phyloP scores from a whole-genome alignment of 2,329 filamentous ascomycete species.

The Sclerotiophoma versabilis region DNA sequence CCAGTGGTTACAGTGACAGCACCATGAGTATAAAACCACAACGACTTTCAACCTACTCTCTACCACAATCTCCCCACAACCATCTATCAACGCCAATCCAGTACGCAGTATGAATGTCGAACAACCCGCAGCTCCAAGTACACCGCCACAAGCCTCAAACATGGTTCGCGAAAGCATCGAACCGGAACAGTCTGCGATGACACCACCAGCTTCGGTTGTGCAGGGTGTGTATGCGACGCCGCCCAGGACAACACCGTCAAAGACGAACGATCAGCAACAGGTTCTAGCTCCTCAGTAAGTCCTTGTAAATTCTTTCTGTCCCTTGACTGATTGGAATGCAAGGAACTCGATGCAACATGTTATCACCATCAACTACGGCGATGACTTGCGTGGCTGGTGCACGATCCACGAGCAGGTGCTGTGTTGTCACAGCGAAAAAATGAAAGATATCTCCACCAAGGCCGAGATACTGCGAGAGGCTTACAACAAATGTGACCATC shows the following conservation, averaged over 20 bases:
- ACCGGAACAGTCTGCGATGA: background rate
- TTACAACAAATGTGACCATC: constrained; percentile 1
- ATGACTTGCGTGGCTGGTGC: constrained; percentile 4
- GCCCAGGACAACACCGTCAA: background rate
- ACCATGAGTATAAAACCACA: background rate
- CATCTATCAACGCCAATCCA: background rate
- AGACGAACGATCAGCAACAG: background rate
- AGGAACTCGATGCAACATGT: constrained; percentile 16
- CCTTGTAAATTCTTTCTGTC: too few species aligned
- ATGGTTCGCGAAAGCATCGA: background rate
- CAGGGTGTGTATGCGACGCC: background rate
- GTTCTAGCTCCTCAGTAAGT: background rate
- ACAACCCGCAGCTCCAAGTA: background rate
- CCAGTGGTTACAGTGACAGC: background rate
- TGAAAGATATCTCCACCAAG: background rate
- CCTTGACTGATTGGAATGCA: background rate
- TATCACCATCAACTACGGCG: constrained; percentile 25
- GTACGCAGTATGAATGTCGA: background rate
- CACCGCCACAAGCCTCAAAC: background rate
- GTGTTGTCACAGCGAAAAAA: constrained; percentile 19
- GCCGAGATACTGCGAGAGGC: constrained; percentile 1
- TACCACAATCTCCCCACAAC: background rate
- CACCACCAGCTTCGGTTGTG: background rate
- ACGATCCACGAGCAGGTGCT: constrained; percentile 22
- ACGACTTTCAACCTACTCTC: background rate